Evolutionary conservation across 768 basidiomycete genomes (phyloP).

Genomic region (Rhizopogon vesiculosus): DNA sequence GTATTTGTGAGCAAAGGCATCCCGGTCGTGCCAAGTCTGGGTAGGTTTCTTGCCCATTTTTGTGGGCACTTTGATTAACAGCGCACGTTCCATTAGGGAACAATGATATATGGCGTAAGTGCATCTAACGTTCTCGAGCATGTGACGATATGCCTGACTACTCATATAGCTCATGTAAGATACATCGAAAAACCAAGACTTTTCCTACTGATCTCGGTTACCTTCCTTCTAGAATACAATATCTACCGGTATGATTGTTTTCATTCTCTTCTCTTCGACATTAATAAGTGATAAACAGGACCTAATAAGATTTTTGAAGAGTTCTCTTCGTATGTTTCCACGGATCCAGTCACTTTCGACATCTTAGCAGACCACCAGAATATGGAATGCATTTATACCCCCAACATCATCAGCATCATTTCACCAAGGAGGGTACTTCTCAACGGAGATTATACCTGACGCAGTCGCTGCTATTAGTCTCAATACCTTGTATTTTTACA

Average conservation of each 20-base stretch:
- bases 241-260: constrained; percentile 43
- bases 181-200: constrained; percentile 2
- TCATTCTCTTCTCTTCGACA: background rate
- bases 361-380: constrained; percentile 33
- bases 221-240: constrained; percentile 50
- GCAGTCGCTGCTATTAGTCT: constrained; percentile 73
- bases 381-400: constrained; percentile 81
- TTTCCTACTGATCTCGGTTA: constrained; percentile 1
- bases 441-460: constrained; percentile 72
- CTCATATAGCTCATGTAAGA: constrained; percentile 51
- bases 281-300: constrained; percentile 30
- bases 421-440: constrained; percentile 78
- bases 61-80: background rate
- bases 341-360: background rate
- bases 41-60: constrained; percentile 29
- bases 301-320: constrained; percentile 65
- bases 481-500: constrained; percentile 90
- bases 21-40: constrained; percentile 76
- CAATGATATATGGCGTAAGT: constrained; percentile 87
- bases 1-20: constrained; percentile 66
- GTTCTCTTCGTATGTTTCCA: constrained; percentile 54
- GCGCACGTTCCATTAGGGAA: constrained; percentile 49
- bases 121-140: constrained; percentile 2
- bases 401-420: constrained; percentile 78
- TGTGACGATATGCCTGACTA: constrained; percentile 9